Percentiles rank a stretch among this genome's conserved stretches.
Conservation (phyloP, 352 stramenopile genomes). For the Pythium volutum region DNA sequence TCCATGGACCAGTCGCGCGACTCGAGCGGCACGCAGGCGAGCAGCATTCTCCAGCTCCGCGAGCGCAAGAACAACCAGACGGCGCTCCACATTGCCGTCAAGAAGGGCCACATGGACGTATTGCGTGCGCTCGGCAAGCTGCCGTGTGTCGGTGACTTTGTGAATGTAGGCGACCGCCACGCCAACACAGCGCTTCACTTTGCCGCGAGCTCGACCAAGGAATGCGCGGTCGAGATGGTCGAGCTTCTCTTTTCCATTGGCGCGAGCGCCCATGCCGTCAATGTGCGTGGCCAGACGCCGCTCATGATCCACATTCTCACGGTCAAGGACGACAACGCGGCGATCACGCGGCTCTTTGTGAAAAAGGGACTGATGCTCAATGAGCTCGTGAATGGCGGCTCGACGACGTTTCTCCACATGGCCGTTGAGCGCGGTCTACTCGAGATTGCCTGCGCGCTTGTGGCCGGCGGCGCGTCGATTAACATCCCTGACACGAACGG, state of each 20-base stretch:
- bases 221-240: conserved; percentile 60
- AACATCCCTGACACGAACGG: conserved; percentile 81
- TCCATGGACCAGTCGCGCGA: conserved; percentile 17
- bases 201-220: conserved; percentile 56
- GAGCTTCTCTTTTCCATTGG: conserved; percentile 64
- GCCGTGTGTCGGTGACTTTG: conserved; percentile 56
- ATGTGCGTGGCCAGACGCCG: conserved; percentile 80
- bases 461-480: conserved; percentile 74
- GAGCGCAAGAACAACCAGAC: conserved; percentile 86
- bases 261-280: conserved; percentile 58
- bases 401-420: conserved; percentile 82
- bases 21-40: conserved; percentile 22
- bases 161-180: conserved; percentile 77
- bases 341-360: conserved; percentile 55
- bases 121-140: conserved; percentile 77
- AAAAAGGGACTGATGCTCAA: conserved; percentile 53
- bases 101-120: conserved; percentile 82
- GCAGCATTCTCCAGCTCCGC: conserved; percentile 70
- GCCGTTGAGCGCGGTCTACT: conserved; percentile 61
- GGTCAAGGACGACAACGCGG: conserved; percentile 49
- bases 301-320: conserved; percentile 85
- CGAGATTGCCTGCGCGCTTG: conserved; percentile 63
- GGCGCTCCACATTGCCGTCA: conserved; percentile 78
- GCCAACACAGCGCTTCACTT: conserved; percentile 84
- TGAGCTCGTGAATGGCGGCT: conserved; percentile 66